Conservation (phyloP, 371 early-diverging fungal genomes). For the Mucor lusitanicus region DNA sequence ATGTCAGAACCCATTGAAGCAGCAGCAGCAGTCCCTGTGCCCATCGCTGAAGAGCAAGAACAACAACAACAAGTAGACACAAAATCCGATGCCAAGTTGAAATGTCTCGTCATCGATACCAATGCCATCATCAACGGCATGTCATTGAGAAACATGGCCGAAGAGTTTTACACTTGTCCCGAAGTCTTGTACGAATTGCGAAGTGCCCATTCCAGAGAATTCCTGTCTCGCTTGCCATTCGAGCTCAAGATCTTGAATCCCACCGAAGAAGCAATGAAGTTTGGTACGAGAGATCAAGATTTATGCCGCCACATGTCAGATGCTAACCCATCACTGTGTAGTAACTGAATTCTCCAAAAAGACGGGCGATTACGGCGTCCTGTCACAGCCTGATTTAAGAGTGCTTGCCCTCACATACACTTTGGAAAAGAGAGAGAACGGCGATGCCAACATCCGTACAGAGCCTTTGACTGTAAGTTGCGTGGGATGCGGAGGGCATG, state of each 20-base stretch:
- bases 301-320: not conserved
- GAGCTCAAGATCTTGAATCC: conserved; percentile 71
- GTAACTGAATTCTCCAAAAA: conserved; percentile 86
- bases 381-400: conserved; percentile 86
- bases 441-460: conserved; percentile 59
- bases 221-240: conserved; percentile 65
- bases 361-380: conserved; percentile 89
- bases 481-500: too few relatives aligned
- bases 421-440: conserved; percentile 78
- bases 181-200: conserved; percentile 89
- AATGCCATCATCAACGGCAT: conserved; percentile 62
- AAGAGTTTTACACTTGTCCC: conserved; percentile 81
- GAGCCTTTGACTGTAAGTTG: conserved; percentile 57
- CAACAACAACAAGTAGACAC: not conserved
- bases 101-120: conserved; percentile 63
- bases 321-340: conserved; percentile 15
- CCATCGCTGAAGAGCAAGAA: not conserved
- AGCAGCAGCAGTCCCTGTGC: not conserved
- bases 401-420: conserved; percentile 89
- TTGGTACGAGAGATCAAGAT: conserved; percentile 46
- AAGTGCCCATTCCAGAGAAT: conserved; percentile 74
- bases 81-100: conserved; percentile 8
- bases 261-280: conserved; percentile 75
- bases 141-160: conserved; percentile 55
- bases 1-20: conserved; percentile 14